phyloP scores from a whole-genome alignment of 228 moss, liverwort and hornwort species.

The Sphagnum magellanicum region DNA sequence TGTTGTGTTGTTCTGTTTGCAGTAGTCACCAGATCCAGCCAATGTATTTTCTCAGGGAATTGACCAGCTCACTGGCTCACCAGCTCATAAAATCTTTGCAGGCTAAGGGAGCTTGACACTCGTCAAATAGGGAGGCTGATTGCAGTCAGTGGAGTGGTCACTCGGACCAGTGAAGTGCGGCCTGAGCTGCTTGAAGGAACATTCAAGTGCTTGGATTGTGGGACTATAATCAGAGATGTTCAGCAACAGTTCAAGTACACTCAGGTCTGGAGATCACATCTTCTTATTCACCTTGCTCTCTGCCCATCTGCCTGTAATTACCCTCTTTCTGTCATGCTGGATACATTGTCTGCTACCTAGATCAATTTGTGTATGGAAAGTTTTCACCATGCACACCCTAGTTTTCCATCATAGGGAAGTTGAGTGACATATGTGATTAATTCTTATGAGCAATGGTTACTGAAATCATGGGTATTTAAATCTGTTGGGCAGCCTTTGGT shows the following conservation, averaged over 20 bases:
- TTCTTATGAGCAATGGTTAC: no score
- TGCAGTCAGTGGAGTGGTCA: slow-evolving; percentile 97
- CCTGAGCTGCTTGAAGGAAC: slow-evolving; percentile 89
- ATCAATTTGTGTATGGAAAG: no score
- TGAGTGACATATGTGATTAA: no score
- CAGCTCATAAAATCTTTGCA: slow-evolving; percentile 13
- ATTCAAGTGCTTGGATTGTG: slow-evolving; percentile 94
- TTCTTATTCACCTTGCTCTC: background rate
- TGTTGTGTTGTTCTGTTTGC: background rate
- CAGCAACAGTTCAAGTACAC: slow-evolving; percentile 97
- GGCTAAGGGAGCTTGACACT: slow-evolving; percentile 85
- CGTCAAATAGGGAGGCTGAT: slow-evolving; percentile 89
- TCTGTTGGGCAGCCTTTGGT: slow-evolving; percentile 58
- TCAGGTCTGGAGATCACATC: slow-evolving; percentile 37
- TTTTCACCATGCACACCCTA: no score
- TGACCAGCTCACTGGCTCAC: no score
- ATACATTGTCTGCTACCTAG: no score
- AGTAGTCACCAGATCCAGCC: background rate
- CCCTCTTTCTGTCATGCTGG: background rate
- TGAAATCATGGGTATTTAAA: no score
- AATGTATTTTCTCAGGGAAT: no score
- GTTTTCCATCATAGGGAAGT: no score
- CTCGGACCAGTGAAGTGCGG: slow-evolving; percentile 96
- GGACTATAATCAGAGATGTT: slow-evolving; percentile 61
- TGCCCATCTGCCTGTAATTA: background rate